Evolutionary conservation across 1,139 yeast genomes (phyloP).

Genomic region (Yamadazyma buinensis): DNA sequence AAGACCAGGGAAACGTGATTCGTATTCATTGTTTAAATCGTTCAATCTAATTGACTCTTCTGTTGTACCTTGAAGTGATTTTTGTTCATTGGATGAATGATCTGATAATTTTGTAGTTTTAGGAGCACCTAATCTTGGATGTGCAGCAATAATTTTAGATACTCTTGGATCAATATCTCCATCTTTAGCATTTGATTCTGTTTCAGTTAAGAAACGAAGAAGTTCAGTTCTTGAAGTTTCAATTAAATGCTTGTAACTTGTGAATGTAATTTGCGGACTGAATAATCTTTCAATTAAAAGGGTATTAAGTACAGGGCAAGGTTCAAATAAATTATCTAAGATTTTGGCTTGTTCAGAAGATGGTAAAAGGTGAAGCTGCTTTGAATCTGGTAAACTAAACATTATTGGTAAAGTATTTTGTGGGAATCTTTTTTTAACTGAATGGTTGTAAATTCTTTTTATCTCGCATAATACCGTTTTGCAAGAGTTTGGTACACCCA

Average conservation of each 20-base stretch:
- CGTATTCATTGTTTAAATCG: constrained; percentile 60
- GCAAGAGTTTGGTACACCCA: too few species aligned
- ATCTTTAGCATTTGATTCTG: constrained; percentile 18
- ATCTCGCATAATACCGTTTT: constrained; percentile 3
- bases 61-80: constrained; percentile 46
- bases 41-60: constrained; percentile 48
- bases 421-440: too few species aligned
- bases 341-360: constrained; percentile 25
- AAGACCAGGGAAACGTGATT: constrained; percentile 70
- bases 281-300: constrained; percentile 36
- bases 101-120: constrained; percentile 45
- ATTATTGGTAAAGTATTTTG: too few species aligned
- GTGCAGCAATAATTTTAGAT: constrained; percentile 68
- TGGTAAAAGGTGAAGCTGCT: constrained; percentile 17
- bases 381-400: constrained; percentile 21
- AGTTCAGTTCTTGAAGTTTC: constrained; percentile 44
- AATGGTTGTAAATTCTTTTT: too few species aligned
- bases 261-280: constrained; percentile 9
- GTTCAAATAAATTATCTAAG: constrained; percentile 62
- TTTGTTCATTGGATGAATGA: constrained; percentile 73
- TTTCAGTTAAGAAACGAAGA: constrained; percentile 23
- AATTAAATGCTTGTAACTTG: constrained; percentile 47
- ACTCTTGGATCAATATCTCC: constrained; percentile 27
- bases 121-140: constrained; percentile 81
- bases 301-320: constrained; percentile 51